These are phyloP conservation scores for Euphorbia pulcherrima DNA, from an alignment of 345 rosid species.

Conservation along the genomic window DNA sequence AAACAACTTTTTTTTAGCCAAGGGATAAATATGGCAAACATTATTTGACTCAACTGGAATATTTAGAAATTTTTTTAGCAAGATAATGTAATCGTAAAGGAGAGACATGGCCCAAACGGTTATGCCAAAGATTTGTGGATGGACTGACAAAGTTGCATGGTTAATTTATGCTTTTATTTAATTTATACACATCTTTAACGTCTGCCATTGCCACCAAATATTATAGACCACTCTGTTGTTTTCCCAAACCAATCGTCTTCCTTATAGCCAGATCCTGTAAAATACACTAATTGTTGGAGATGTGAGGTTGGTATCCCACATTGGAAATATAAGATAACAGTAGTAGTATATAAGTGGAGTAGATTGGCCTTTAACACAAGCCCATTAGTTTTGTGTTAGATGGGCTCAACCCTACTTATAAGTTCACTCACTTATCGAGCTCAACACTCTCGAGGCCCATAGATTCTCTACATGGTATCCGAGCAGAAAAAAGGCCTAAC, in stretches of 20 bases:
- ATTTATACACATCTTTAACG: neutral
- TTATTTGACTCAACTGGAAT: neutral
- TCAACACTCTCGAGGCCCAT: no score
- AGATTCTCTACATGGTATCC: no score
- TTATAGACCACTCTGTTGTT: constrained; percentile 1
- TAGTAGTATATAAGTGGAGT: no score
- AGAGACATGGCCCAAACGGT: neutral
- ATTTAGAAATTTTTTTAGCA: constrained; percentile 3
- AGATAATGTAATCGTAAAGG: neutral
- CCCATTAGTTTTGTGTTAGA: no score
- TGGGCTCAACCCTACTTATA: no score
- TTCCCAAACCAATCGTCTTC: constrained; percentile 5
- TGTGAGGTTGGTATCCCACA: no score
- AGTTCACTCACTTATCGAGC: no score
- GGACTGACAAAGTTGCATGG: no score
- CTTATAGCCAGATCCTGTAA: neutral
- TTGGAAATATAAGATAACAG: no score
- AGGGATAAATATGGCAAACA: neutral
- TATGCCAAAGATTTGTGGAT: neutral
- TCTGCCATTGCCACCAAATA: neutral
- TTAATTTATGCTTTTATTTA: no score
- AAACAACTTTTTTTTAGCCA: constrained; percentile 2
- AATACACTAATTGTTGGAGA: constrained; percentile 1
- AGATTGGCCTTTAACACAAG: no score
- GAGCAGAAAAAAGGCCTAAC: no score